Conservation (phyloP, 495 filamentous ascomycete species). For the Penicilliopsis zonata region DNA sequence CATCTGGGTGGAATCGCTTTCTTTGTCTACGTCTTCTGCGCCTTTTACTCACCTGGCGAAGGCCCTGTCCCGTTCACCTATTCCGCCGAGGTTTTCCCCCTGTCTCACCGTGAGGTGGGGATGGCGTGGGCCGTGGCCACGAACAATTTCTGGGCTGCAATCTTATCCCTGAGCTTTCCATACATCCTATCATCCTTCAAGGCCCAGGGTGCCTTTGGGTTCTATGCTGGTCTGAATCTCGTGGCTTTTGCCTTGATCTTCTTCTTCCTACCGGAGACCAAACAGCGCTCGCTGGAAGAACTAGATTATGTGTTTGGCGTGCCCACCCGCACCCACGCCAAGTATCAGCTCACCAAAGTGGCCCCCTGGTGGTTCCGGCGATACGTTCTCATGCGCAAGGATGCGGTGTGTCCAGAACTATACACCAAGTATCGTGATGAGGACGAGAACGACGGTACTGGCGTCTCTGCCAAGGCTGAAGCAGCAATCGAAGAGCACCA, state of each 20-base stretch:
- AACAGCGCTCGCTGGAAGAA: conserved; percentile 29
- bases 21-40: conserved; percentile 60
- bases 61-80: conserved; percentile 79
- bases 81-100: conserved; percentile 65
- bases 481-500: too few species aligned
- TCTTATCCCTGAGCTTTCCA: conserved; percentile 55
- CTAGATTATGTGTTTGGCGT: neutral
- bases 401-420: neutral
- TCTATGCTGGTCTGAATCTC: conserved; percentile 52
- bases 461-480: too few species aligned
- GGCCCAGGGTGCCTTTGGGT: conserved; percentile 40
- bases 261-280: conserved; percentile 52
- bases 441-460: too few species aligned
- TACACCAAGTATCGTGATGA: too few species aligned
- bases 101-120: conserved; percentile 61
- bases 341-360: neutral
- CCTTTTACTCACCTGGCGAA: conserved; percentile 69
- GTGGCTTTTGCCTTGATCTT: conserved; percentile 56
- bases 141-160: conserved; percentile 53
- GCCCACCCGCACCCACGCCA: neutral
- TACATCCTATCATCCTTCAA: conserved; percentile 42
- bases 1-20: conserved; percentile 51
- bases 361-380: neutral
- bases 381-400: neutral
- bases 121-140: conserved; percentile 66